Evolutionary conservation across 805 yeast species (phyloP).

Genomic region (Hanseniaspora thailandica): DNA sequence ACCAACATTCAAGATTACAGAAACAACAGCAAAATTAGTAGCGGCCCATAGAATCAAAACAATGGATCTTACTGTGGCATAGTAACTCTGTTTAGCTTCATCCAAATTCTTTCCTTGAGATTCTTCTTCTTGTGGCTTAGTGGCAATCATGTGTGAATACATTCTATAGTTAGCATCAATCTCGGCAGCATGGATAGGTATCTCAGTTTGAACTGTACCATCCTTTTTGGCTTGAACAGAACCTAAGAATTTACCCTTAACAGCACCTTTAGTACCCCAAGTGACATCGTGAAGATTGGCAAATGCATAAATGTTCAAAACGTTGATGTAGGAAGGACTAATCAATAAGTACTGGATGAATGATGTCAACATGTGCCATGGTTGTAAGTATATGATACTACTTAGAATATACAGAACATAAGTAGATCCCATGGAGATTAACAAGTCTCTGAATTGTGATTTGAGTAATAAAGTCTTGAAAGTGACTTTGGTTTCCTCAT

Average conservation of each 20-base stretch:
- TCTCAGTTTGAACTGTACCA: slow-evolving; percentile 55
- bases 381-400: slow-evolving; percentile 73
- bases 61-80: slow-evolving; percentile 78
- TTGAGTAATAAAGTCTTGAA: slow-evolving; percentile 46
- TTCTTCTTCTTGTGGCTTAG: slow-evolving; percentile 31
- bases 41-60: slow-evolving; percentile 86
- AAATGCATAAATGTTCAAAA: slow-evolving; percentile 85
- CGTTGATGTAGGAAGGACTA: slow-evolving; percentile 83
- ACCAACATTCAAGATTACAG: slow-evolving; percentile 73
- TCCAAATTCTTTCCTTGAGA: slow-evolving; percentile 29
- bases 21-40: slow-evolving; percentile 70
- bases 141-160: slow-evolving; percentile 46
- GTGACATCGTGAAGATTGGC: slow-evolving; percentile 93
- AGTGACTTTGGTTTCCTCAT: slow-evolving; percentile 25
- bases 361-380: slow-evolving; percentile 85
- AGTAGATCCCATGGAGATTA: slow-evolving; percentile 77
- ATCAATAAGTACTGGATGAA: slow-evolving; percentile 71
- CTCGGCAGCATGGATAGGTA: slow-evolving; percentile 66
- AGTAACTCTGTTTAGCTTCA: slow-evolving; percentile 64
- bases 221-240: slow-evolving; percentile 60
- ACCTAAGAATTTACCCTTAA: slow-evolving; percentile 62
- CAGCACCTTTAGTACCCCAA: slow-evolving; percentile 93
- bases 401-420: slow-evolving; percentile 69
- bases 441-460: slow-evolving; percentile 68
- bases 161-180: slow-evolving; percentile 63